Conservation (phyloP, 495 filamentous ascomycete species). For the Neurospora sp. region DNA sequence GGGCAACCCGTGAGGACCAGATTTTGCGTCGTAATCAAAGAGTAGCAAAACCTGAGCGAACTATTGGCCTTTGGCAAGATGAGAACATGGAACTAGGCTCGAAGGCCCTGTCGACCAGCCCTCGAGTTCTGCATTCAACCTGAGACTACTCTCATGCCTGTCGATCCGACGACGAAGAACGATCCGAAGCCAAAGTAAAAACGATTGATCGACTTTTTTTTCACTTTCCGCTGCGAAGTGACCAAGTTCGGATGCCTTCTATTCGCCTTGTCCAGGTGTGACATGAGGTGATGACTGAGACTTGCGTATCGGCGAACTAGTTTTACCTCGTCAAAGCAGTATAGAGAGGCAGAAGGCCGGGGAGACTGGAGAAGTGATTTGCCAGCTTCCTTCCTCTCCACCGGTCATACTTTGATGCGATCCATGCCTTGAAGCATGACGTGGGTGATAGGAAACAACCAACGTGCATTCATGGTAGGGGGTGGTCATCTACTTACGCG, state of each 20-base stretch:
- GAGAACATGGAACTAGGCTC: not conserved
- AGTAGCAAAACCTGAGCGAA: not conserved
- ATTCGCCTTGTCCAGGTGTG: not conserved
- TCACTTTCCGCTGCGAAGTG: not conserved
- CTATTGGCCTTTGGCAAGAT: not conserved
- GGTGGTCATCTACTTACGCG: not conserved
- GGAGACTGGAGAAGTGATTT: not conserved
- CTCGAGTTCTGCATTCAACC: not conserved
- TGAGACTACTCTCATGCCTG: not conserved
- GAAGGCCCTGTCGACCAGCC: not conserved
- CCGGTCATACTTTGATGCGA: not conserved
- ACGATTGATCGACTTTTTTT: not conserved
- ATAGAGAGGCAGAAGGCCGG: not conserved
- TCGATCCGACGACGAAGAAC: not conserved
- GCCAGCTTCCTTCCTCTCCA: not conserved
- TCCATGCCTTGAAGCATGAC: not conserved
- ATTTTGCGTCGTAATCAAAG: not conserved
- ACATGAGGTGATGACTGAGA: not conserved
- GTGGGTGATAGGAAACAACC: not conserved
- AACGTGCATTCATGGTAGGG: not conserved
- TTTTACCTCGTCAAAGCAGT: not conserved
- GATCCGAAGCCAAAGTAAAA: not conserved
- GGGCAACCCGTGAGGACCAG: not conserved
- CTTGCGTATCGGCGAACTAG: not conserved
- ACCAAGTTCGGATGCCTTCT: not conserved